phyloP scores from a whole-genome alignment of 768 basidiomycete genomes.

The Amanita exitialis region DNA sequence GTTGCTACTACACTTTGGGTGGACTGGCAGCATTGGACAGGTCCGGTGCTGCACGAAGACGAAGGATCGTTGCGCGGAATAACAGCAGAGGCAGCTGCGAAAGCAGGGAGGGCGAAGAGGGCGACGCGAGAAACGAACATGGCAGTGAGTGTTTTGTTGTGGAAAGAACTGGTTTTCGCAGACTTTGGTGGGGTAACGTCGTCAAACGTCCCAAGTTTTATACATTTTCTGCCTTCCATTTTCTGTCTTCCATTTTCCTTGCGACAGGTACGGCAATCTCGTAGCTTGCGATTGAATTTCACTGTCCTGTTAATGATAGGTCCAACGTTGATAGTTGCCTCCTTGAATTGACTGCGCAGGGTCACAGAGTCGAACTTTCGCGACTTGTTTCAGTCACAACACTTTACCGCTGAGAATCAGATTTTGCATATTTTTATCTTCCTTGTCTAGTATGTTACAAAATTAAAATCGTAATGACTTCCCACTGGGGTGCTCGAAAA shows the following conservation, averaged over 20 bases:
- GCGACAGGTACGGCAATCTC: neutral
- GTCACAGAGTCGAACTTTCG: no score
- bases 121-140: neutral
- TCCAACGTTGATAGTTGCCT: neutral
- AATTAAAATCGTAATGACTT: no score
- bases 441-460: no score
- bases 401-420: no score
- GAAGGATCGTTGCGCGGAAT: neutral
- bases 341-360: no score
- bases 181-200: neutral
- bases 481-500: no score
- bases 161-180: neutral
- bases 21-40: neutral
- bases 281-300: neutral
- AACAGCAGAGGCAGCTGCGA: neutral
- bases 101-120: slow-evolving; percentile 1
- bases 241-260: no score
- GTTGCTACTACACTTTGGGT: neutral
- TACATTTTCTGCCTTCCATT: neutral
- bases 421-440: no score
- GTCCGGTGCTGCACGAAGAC: neutral
- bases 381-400: no score
- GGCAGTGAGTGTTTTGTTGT: neutral
- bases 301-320: neutral
- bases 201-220: neutral